Base-by-base conservation (phyloP, 2,329 filamentous ascomycete species). In the Ophiostoma sp. region DNA sequence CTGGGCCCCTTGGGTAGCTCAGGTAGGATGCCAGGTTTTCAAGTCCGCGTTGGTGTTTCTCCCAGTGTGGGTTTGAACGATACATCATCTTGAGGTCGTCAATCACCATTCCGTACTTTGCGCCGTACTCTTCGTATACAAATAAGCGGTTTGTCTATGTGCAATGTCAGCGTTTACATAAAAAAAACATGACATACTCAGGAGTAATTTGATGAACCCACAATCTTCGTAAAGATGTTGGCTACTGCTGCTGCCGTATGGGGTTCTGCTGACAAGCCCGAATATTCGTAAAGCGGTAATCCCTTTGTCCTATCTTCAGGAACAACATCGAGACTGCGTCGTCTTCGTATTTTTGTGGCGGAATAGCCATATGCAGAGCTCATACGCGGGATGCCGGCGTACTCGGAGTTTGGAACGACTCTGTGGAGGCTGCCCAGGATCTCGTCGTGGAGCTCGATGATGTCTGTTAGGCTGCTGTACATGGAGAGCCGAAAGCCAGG, bases 121-220 rank as follows among this genome's bases (percentile, higher is more conserved):
- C 92, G 48, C 93, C 93, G 80, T 97, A 99, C 78, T 97, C 93
- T 82, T 97, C 93, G 80, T 99, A 99, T 69, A 92, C 86, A 79
- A 93, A 92, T 82, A 98, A 96, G 0, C 90, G 90, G 74, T 89
- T 88, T 83, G 97, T 91, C 93, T 97, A 25, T 70, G 25, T 17
- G 55, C 31, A 76, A 36, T 73, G 72, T 69, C 9, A 15, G 25
- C 4, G 33, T 50, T 45, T 42, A 11, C 22, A 33, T 9, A 31
- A 48, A 25, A 28, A n/a, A 31, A n/a, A 6, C 11, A 9, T 25
- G 7, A 11, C 39, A 48, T 3, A 8, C 5, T 11, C 6, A 28
- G 15, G 22, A 15, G 1, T 12, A 11, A 17, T 28, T 28, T 31
- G 4, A 28, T 45, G 61, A 45, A n/a, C 22, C 36, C 31, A 31